phyloP scores from a whole-genome alignment of 2,329 filamentous ascomycete species.

The Ceratocystis albifundus region DNA sequence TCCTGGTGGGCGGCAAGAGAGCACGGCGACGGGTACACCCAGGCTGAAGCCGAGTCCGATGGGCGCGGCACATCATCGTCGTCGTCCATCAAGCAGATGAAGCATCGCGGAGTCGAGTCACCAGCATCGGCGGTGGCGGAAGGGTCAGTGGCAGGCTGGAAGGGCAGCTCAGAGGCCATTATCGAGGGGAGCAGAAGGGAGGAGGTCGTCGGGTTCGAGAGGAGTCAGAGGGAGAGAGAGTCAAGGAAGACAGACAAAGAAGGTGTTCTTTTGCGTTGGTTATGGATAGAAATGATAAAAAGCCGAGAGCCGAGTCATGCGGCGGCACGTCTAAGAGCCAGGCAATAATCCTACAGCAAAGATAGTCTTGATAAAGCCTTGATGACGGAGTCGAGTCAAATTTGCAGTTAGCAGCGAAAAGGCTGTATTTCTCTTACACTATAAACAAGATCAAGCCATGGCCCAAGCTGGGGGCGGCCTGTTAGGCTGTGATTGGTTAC shows the following conservation, averaged over 20 bases:
- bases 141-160: not conserved
- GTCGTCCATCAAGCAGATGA: constrained; percentile 51
- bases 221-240: not conserved
- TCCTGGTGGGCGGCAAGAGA: constrained; percentile 82
- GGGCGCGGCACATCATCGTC: constrained; percentile 31
- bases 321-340: not conserved
- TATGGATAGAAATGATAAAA: too few relatives aligned
- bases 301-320: not conserved
- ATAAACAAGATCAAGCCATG: not conserved
- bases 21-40: constrained; percentile 85
- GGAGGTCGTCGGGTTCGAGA: not conserved
- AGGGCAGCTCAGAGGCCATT: not conserved
- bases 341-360: too few relatives aligned
- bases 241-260: not conserved
- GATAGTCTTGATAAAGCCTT: too few relatives aligned
- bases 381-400: too few relatives aligned
- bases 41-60: constrained; percentile 39
- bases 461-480: not conserved
- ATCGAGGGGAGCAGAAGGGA: not conserved
- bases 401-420: not conserved
- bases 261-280: too few relatives aligned
- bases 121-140: constrained; percentile 14
- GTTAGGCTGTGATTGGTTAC: not conserved
- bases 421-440: not conserved
- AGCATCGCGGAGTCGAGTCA: constrained; percentile 37